These are phyloP conservation scores for Ascochyta lentis DNA, from an alignment of 2,329 filamentous ascomycete genomes.

Conservation along the genomic window DNA sequence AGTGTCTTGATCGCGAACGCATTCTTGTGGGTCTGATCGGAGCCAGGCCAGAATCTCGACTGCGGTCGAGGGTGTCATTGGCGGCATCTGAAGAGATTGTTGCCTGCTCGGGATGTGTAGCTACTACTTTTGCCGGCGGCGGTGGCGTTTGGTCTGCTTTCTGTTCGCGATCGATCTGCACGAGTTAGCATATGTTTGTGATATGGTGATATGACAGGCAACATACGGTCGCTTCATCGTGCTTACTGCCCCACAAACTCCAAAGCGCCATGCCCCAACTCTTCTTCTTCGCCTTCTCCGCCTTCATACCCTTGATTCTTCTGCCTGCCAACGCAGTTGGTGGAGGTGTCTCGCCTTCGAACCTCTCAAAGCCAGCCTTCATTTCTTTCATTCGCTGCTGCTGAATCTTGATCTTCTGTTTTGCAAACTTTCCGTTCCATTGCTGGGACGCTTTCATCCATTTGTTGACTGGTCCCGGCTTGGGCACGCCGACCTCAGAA, in stretches of 20 bases:
- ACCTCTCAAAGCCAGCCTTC: constrained; percentile 72
- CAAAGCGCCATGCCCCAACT: constrained; percentile 82
- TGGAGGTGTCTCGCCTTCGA: constrained; percentile 77
- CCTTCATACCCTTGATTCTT: constrained; percentile 58
- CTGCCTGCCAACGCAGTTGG: constrained; percentile 82
- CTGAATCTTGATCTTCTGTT: constrained; percentile 73
- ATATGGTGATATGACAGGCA: neutral
- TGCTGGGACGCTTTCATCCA: constrained; percentile 79
- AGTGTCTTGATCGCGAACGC: constrained; percentile 40
- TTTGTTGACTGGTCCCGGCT: constrained; percentile 77
- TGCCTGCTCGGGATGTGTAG: constrained; percentile 23
- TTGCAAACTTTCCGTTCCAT: constrained; percentile 76
- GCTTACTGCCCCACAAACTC: constrained; percentile 87
- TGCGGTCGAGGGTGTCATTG: constrained; percentile 14
- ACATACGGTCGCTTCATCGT: constrained; percentile 76
- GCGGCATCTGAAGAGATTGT: constrained; percentile 47
- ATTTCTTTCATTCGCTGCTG: constrained; percentile 77
- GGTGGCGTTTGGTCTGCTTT: constrained; percentile 34
- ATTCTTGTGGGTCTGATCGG: constrained; percentile 19
- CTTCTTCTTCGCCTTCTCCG: constrained; percentile 64
- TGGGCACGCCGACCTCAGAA: constrained; percentile 77
- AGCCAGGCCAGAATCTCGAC: constrained; percentile 12
- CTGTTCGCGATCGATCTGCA: constrained; percentile 44
- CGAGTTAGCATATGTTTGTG: neutral
- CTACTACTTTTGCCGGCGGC: constrained; percentile 2